Evolutionary conservation across 2,329 filamentous ascomycete genomes (phyloP).

Genomic region (Sordariomycetes sp.): DNA sequence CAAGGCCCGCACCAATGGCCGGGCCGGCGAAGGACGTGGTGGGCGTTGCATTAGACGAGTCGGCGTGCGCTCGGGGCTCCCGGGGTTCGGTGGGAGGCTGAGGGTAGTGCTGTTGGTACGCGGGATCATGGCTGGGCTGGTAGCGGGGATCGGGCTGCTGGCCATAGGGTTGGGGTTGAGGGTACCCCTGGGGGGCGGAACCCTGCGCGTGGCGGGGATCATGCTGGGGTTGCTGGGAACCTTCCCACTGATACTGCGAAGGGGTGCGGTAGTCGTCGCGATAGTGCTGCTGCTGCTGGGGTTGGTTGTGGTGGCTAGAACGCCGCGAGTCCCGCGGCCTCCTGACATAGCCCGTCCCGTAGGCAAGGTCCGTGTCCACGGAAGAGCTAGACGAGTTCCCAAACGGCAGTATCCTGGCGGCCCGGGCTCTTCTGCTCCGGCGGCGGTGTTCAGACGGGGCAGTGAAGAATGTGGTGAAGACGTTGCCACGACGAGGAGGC

Average conservation of each 20-base stretch:
- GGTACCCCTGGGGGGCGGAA: not conserved
- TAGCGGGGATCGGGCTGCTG: constrained; percentile 1
- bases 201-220: not conserved
- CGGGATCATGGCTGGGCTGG: not conserved
- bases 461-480: constrained; percentile 53
- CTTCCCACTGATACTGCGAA: not conserved
- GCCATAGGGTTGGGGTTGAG: not conserved
- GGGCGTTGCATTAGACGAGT: not conserved
- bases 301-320: constrained; percentile 1
- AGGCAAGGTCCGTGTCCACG: constrained; percentile 57
- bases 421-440: constrained; percentile 24
- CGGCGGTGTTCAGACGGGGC: constrained; percentile 38
- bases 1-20: constrained; percentile 5
- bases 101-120: not conserved
- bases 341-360: constrained; percentile 49
- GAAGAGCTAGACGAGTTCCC: constrained; percentile 57
- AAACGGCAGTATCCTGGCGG: constrained; percentile 42
- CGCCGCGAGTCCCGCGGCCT: constrained; percentile 11
- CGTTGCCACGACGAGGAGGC: constrained; percentile 36
- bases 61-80: not conserved
- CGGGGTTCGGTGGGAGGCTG: not conserved
- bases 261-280: not conserved
- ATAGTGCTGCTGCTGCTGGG: constrained; percentile 1
- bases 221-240: not conserved
- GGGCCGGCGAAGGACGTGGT: constrained; percentile 4